A percentile compares a stretch with the other conserved stretches of the same genome.
Conservation (phyloP, 116 monocot genomes). For the Iris pallida region DNA sequence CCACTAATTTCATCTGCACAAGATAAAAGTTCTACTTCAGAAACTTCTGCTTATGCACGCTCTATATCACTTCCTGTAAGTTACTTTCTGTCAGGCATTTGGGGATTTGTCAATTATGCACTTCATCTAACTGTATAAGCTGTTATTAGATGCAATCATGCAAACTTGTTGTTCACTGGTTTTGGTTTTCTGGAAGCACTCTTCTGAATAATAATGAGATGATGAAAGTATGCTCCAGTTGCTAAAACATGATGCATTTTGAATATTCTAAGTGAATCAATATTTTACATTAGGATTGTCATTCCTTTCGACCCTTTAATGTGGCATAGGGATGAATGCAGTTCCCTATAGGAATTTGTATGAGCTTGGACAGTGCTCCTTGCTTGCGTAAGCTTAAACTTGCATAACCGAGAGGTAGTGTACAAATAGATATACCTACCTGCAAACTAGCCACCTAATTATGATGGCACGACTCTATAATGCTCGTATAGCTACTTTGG, state of each 20-base stretch:
- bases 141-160: not conserved
- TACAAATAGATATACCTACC: too few relatives aligned
- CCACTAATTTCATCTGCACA: not conserved
- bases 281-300: too few relatives aligned
- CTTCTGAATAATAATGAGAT: not conserved
- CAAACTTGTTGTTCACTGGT: not conserved
- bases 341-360: too few relatives aligned
- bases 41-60: not conserved
- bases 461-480: too few relatives aligned
- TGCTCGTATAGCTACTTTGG: too few relatives aligned
- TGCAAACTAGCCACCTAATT: too few relatives aligned
- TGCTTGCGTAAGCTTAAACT: too few relatives aligned
- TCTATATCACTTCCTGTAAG: not conserved
- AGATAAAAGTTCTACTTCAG: not conserved
- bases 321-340: too few relatives aligned
- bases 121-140: not conserved
- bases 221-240: not conserved
- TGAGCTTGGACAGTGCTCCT: too few relatives aligned
- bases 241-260: not conserved
- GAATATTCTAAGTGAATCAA: not conserved
- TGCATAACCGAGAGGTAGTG: too few relatives aligned
- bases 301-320: too few relatives aligned
- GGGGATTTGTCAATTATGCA: not conserved
- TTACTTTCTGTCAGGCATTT: not conserved
- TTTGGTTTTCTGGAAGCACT: not conserved